Evolutionary conservation across 2,329 filamentous ascomycete species (phyloP), one percentile per base, ranked within the genome.

Genomic region (Phialophora expanda): DNA sequence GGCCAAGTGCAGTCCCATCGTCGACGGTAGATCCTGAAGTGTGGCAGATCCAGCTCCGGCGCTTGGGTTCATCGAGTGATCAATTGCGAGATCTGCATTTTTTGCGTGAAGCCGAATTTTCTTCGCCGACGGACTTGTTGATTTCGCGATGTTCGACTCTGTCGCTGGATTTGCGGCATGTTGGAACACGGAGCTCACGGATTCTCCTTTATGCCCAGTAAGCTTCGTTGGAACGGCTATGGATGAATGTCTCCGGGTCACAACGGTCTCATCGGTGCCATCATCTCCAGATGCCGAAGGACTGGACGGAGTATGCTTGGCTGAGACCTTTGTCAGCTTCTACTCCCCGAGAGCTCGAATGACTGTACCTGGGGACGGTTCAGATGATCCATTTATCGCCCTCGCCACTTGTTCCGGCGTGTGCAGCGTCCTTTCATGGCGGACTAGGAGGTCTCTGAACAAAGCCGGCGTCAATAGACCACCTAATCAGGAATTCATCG

Each of bases 361-460:
- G 5, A 38, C 9, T 59, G n/a, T 12, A 66, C 64, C n/a, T 34
- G 64, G 34, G 12, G 59, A 12, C 8, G 26, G 34, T 44, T 44
- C 48, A 22, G 12, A 26, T 14, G 22, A 53, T 26, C 22, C 8
- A 44, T 44, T 44, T n/a, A 61, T 63, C 38, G 67, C 28, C 62
- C 59, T 59, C 30, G 67, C 69, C 17, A 69, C 62, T 65, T 72
- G 75, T 59, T 73, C 71, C 46, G 74, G 70, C 20, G 73, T 70
- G 57, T 77, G 76, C 14, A 77, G 65, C 11, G 75, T 76, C 51
- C 73, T 71, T 53, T 76, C 76, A 58, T 77, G 76, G 54, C 75
- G 72, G 57, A 76, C 75, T 14, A 77, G 73, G n/a, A 77, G 70
- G 64, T 77, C 76, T 68, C 74, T 76, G 46, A 5, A 38, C 11